Percentiles rank a stretch among this genome's conserved stretches.
These are phyloP conservation scores for Trichoderma erinaceum DNA, from an alignment of 495 filamentous ascomycete species.

Conservation along the genomic window DNA sequence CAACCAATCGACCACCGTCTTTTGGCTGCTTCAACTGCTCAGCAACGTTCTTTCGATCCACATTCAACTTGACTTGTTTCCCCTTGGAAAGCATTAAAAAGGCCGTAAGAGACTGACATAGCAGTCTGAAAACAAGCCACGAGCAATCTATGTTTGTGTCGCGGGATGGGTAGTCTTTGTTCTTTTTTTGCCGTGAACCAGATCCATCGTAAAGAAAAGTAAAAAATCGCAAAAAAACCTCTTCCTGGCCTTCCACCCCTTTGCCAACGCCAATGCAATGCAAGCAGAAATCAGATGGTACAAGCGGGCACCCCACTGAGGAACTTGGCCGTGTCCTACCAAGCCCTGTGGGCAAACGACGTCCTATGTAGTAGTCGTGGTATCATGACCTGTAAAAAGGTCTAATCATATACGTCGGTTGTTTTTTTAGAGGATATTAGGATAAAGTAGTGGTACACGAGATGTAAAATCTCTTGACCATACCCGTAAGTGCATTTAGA, in stretches of 20 bases:
- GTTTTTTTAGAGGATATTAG: background rate
- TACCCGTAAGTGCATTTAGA: slow-evolving; percentile 30
- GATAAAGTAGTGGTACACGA: slow-evolving; percentile 21
- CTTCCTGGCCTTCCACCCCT: slow-evolving; percentile 26
- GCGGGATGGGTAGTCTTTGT: slow-evolving; percentile 18
- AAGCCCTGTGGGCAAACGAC: background rate
- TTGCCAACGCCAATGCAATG: slow-evolving; percentile 53
- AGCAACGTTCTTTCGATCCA: background rate
- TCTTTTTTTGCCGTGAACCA: slow-evolving; percentile 18
- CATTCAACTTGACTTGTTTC: slow-evolving; percentile 12
- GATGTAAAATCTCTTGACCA: slow-evolving; percentile 29
- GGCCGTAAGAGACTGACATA: background rate
- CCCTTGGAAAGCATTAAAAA: slow-evolving; percentile 9
- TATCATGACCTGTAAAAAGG: slow-evolving; percentile 37
- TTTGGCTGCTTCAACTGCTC: background rate
- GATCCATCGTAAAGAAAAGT: slow-evolving; percentile 9
- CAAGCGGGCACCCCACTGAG: slow-evolving; percentile 21
- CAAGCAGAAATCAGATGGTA: slow-evolving; percentile 31
- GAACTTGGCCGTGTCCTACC: slow-evolving; percentile 2
- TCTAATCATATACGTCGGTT: slow-evolving; percentile 51
- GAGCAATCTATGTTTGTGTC: slow-evolving; percentile 28
- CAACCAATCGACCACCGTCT: background rate
- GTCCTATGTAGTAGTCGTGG: slow-evolving; percentile 34
- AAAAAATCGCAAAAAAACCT: slow-evolving; percentile 11
- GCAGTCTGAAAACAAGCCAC: background rate